Percentiles rank a stretch among this genome's conserved stretches.
Evolutionary conservation across 2,329 filamentous ascomycete genomes (phyloP).

Genomic region (Fusarium hainanense): DNA sequence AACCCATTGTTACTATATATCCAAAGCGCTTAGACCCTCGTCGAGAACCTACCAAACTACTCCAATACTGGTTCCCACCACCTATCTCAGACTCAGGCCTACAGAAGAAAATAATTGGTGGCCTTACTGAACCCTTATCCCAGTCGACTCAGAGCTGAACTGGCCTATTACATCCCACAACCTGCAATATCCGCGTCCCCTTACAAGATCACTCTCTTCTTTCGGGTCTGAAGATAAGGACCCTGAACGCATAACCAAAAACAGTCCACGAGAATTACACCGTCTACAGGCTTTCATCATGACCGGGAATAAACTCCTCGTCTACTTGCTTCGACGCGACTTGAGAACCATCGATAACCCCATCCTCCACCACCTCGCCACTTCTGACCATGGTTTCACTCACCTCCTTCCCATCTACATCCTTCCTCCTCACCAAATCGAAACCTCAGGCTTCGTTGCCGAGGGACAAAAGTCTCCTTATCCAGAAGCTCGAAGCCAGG

Average conservation of each 20-base stretch:
- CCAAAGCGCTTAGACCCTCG: conserved; percentile 6
- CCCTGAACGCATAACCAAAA: conserved; percentile 1
- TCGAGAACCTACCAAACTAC: conserved; percentile 14
- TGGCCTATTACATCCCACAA: conserved; percentile 14
- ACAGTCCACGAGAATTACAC: neutral
- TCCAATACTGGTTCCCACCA: neutral
- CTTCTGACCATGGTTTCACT: conserved; percentile 66
- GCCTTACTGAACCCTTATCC: conserved; percentile 11
- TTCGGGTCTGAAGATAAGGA: neutral
- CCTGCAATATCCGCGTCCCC: neutral
- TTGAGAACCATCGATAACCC: conserved; percentile 80
- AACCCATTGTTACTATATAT: neutral
- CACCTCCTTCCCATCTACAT: conserved; percentile 79
- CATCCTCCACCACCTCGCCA: conserved; percentile 69
- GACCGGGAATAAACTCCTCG: conserved; percentile 63
- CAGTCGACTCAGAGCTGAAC: neutral
- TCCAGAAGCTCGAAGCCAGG: conserved; percentile 72
- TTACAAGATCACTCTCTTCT: neutral
- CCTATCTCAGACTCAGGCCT: neutral
- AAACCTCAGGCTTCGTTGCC: conserved; percentile 78
- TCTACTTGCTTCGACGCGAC: conserved; percentile 80
- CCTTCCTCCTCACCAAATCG: conserved; percentile 76
- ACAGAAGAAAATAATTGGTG: conserved; percentile 2
- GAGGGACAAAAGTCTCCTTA: conserved; percentile 69
- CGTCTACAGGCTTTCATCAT: conserved; percentile 37